These are phyloP conservation scores for Nicotiana otophora DNA, from an alignment of 257 asterid genomes.

Conservation along the genomic window DNA sequence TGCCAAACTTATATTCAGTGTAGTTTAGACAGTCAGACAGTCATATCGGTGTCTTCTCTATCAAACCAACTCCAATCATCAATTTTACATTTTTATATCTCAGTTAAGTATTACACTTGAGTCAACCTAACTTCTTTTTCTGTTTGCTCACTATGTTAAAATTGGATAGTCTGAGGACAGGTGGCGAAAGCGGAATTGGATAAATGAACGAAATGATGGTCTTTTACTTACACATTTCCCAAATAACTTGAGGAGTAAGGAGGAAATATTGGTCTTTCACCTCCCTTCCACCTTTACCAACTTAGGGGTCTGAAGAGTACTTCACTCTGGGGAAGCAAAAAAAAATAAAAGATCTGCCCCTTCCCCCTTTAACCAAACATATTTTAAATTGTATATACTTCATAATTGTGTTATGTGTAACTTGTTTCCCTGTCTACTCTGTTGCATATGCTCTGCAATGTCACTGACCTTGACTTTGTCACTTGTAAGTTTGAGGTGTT, in stretches of 20 bases:
- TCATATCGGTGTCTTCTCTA: not conserved
- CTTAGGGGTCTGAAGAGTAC: not conserved
- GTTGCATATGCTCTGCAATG: not conserved
- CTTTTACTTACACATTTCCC: not conserved
- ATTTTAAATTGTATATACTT: not conserved
- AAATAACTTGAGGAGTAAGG: not conserved
- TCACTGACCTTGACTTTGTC: not conserved
- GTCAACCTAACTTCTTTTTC: not conserved
- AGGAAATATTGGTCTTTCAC: not conserved
- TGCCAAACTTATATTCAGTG: not conserved
- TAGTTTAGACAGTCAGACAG: not conserved
- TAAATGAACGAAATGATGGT: not conserved
- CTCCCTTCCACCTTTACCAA: not conserved
- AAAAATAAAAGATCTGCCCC: not conserved
- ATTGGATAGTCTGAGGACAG: not conserved
- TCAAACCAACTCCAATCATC: not conserved
- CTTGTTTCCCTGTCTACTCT: not conserved
- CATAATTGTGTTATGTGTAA: not conserved
- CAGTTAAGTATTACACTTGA: not conserved
- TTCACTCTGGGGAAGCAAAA: not conserved
- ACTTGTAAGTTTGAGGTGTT: not conserved
- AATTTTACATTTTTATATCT: not conserved
- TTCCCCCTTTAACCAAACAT: not conserved
- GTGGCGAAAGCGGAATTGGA: not conserved
- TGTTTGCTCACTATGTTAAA: not conserved